Base-by-base conservation (phyloP, 805 yeast species). In the Yarrowia sp. region DNA sequence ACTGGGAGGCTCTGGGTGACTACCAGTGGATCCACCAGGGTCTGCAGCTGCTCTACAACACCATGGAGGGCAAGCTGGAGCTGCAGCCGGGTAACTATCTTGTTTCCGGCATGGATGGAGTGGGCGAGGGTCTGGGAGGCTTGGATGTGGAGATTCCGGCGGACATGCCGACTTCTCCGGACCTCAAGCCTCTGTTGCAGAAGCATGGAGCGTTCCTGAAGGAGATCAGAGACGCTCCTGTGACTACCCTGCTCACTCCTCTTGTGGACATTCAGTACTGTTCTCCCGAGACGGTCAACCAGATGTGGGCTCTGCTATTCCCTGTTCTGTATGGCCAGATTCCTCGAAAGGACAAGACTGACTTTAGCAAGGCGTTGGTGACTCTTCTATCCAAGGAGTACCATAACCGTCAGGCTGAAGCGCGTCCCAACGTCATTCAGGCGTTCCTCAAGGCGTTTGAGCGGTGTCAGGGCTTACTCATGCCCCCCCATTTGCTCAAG, bases 11-110 rank as follows among this genome's bases (percentile, higher is more conserved):
- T 69, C 78, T 95, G 42, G 92, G 96, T 0, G 99, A 95, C 69
- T 89, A 89, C 71, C 89, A 92, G 45, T 95, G 99, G 99, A 77
- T 93, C 67, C 91, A 91, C 73, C 98, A 93, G 74, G 98, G 97
- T 0, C 79, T 90, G 17, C 97, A 92, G 72, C 76, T 96, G 33
- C 76, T 95, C 7, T 90, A 88, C 71, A 96, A 95, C 0, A 81
- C 96, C 0, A 86, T 90, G 69, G 87, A 87, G 65, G 75, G 74
- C 65, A 74, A 71, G 1, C 69, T 91, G 17, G 75, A 74, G 28
- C 74, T 90, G 51, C 74, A 76, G 1, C 50, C 73, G 75, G n/a
- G 79, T 78, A 48, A 80, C 82, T 66, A 77, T 74, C 39, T 76
- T 67, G 67, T 79, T 74, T 36, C 73, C 64, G 73, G 76, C 4